Conservation (phyloP, 1,284 basidiomycete genomes). For the Microbotryum violaceum region DNA sequence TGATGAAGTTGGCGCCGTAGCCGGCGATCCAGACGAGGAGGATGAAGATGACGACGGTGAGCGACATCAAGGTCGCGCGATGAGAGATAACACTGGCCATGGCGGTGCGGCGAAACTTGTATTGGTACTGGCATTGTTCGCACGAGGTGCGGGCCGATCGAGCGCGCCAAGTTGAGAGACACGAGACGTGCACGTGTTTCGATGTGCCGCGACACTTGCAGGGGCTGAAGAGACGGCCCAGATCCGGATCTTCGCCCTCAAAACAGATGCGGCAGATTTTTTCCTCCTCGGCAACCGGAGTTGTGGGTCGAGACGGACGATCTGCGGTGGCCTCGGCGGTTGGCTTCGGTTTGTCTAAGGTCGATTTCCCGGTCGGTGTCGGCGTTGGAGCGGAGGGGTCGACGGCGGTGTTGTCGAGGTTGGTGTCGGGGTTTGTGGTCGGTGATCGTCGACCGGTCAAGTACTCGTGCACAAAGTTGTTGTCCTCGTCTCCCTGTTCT, state of each 20-base stretch:
- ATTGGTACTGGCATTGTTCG: conserved; percentile 11
- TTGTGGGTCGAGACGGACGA: too few species aligned
- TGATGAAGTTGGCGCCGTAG: conserved; percentile 22
- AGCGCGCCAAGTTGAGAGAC: conserved; percentile 21
- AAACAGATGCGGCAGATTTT: conserved; percentile 26
- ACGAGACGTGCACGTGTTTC: conserved; percentile 16
- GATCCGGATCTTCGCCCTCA: conserved; percentile 15
- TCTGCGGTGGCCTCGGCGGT: too few species aligned
- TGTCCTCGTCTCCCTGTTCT: too few species aligned
- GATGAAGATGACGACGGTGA: conserved; percentile 13
- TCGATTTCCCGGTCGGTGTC: too few species aligned
- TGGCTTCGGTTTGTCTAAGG: too few species aligned
- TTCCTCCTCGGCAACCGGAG: neutral
- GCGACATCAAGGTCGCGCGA: conserved; percentile 11
- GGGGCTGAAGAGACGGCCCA: conserved; percentile 18
- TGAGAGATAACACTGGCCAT: conserved; percentile 5
- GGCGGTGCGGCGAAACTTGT: conserved; percentile 11
- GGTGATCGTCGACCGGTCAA: too few species aligned
- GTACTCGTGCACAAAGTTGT: too few species aligned
- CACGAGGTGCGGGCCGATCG: conserved; percentile 3
- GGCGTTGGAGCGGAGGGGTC: too few species aligned
- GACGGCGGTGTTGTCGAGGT: too few species aligned
- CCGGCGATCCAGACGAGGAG: conserved; percentile 20
- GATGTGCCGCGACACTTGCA: conserved; percentile 23
- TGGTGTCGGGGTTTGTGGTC: too few species aligned